phyloP scores from a whole-genome alignment of 768 basidiomycete genomes.

The Mycena latifolia region DNA sequence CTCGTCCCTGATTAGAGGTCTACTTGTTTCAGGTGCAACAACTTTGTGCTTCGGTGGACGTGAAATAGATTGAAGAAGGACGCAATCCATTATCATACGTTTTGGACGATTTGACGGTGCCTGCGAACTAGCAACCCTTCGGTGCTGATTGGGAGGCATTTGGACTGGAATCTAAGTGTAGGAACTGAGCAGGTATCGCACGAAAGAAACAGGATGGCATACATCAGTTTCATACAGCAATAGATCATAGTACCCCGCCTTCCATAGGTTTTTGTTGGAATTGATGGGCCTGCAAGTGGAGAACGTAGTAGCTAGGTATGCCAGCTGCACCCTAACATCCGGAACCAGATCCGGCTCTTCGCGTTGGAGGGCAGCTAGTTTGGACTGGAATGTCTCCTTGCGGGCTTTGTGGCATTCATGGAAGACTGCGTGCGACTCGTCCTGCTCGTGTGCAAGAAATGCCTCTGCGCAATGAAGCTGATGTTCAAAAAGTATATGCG shows the following conservation, averaged over 20 bases:
- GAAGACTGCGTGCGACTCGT: slow-evolving; percentile 43
- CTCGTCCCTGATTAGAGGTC: neutral
- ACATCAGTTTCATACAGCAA: slow-evolving; percentile 26
- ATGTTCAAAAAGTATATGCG: slow-evolving; percentile 47
- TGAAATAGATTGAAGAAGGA: neutral
- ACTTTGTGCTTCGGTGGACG: slow-evolving; percentile 17
- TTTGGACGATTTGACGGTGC: slow-evolving; percentile 1
- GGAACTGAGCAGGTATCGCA: neutral
- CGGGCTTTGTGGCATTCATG: slow-evolving; percentile 49
- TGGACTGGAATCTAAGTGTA: neutral
- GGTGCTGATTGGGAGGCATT: neutral
- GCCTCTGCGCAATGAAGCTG: slow-evolving; percentile 57
- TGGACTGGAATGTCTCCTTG: slow-evolving; percentile 34
- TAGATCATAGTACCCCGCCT: slow-evolving; percentile 74
- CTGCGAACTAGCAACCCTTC: neutral
- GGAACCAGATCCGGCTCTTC: slow-evolving; percentile 53
- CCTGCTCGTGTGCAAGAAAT: slow-evolving; percentile 43
- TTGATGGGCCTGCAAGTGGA: slow-evolving; percentile 61
- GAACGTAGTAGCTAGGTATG: slow-evolving; percentile 62
- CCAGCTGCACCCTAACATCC: slow-evolving; percentile 52
- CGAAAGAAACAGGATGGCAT: neutral
- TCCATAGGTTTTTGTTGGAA: slow-evolving; percentile 42
- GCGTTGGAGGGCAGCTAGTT: slow-evolving; percentile 37
- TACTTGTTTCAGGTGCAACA: neutral
- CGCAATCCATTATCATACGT: slow-evolving; percentile 21